Evolutionary conservation across 108 stramenopile genomes (phyloP).

Genomic region (Cyclotella sp.): DNA sequence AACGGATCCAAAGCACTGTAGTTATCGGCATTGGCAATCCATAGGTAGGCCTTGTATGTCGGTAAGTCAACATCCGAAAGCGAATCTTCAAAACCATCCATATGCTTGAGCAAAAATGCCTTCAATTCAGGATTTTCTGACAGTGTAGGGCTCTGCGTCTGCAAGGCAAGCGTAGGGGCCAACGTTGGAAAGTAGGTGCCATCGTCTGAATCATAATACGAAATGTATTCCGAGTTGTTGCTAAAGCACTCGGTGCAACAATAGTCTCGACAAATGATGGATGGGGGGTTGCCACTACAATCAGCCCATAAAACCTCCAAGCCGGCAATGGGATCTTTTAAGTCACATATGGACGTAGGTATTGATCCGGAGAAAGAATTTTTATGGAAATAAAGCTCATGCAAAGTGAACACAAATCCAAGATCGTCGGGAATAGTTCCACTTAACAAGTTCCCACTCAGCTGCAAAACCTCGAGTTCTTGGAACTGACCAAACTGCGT

Average conservation of each 20-base stretch:
- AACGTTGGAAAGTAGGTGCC: conserved; percentile 3
- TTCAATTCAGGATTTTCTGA: conserved; percentile 27
- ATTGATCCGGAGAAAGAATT: conserved; percentile 37
- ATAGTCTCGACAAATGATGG: conserved; percentile 17
- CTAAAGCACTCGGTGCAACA: conserved; percentile 39
- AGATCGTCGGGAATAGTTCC: conserved; percentile 53
- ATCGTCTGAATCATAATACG: not conserved
- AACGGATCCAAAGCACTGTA: conserved; percentile 23
- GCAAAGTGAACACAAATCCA: conserved; percentile 38
- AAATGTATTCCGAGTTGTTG: not conserved
- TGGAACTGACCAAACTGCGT: conserved; percentile 42
- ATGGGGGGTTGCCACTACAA: conserved; percentile 52
- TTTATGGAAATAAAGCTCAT: conserved; percentile 41
- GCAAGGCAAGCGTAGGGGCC: not conserved
- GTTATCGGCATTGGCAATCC: conserved; percentile 31
- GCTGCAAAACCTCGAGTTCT: conserved; percentile 27
- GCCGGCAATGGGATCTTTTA: conserved; percentile 11
- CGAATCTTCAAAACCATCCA: conserved; percentile 30
- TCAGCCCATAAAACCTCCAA: conserved; percentile 63
- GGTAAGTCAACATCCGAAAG: conserved; percentile 19
- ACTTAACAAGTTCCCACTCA: conserved; percentile 32
- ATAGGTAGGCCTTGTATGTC: conserved; percentile 33
- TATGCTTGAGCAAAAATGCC: conserved; percentile 27
- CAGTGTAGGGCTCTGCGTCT: not conserved
- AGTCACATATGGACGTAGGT: conserved; percentile 28